Base-by-base conservation (phyloP, 257 asterid genomes). In the Voacanga thouarsii region DNA sequence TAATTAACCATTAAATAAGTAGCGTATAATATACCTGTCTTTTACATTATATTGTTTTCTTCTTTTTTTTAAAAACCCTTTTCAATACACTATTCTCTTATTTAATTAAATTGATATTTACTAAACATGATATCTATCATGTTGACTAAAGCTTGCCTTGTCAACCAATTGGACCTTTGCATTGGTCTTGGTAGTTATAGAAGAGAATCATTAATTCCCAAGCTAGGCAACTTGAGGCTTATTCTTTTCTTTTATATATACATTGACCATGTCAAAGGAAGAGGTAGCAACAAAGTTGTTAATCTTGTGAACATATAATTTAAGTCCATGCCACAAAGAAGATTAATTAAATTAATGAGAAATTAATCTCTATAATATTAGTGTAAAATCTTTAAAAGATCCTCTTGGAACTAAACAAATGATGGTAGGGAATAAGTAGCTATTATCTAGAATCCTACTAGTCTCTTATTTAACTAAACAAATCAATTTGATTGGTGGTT, bases 351-450 rank as follows among this genome's bases (percentile, higher is more conserved):
- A 56, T 39, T 61, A 50, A 63, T 55, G 8, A 43, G 74, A 80
- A 80, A 78, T 47, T 12, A 4, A 75, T 57, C 55, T 3, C 72
- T 26, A 71, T 37, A 81, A 74, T 68, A 77, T 80, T 53, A 39
- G 47, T 2, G 74, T 68, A 75, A 88, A 80, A 85, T 85, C 89
- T 82, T 81, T 67, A n/a, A 65, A 69, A 73, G 77, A 88, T 85
- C 82, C 55, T 60, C 72, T 75, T 60, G 21, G 9, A 77, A 8
- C 55, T 78, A 83, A 76, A 75, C 23, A 77, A 75, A 65, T 56
- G 56, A 53, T 66, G 78, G 47, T 26, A 76, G 59, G 86, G 89
- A 88, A 86, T 85, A 88, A 74, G 77, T 75, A 73, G 89, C 84
- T 81, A 84, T 60, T 83, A 66, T 45, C 80, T 63, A 68, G 87